Percentiles rank a stretch among this genome's conserved stretches.
Conservation (phyloP, 2,329 filamentous ascomycete species). For the Fusarium protoensiforme region DNA sequence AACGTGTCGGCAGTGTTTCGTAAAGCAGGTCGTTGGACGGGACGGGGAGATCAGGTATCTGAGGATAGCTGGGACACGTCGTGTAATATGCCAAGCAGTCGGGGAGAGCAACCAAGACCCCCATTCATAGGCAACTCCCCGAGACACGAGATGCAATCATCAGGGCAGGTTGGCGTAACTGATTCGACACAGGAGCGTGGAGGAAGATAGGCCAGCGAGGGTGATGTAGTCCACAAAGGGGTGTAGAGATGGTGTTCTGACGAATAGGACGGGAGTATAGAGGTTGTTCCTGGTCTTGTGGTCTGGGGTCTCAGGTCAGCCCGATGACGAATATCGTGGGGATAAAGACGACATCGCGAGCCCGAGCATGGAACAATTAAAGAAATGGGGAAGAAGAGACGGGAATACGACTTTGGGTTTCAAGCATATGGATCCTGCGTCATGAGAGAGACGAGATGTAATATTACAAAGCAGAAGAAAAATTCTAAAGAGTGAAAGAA, state of each 20-base stretch:
- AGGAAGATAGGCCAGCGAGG: slow-evolving; percentile 17
- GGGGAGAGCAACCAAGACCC: background rate
- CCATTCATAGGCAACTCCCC: background rate
- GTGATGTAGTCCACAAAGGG: slow-evolving; percentile 1
- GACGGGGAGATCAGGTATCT: background rate
- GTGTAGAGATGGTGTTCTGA: slow-evolving; percentile 10
- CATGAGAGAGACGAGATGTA: background rate
- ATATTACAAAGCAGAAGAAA: background rate
- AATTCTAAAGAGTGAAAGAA: background rate
- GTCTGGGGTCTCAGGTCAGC: slow-evolving; percentile 20
- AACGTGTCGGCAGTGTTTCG: background rate
- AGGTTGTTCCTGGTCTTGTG: slow-evolving; percentile 22
- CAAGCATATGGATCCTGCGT: background rate
- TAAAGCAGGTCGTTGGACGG: background rate
- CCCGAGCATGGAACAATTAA: background rate
- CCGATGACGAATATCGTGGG: slow-evolving; percentile 43
- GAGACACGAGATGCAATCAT: slow-evolving; percentile 7
- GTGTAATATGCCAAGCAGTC: background rate
- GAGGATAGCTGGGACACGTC: background rate
- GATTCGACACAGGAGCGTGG: slow-evolving; percentile 19
- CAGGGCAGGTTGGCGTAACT: slow-evolving; percentile 9
- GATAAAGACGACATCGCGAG: slow-evolving; percentile 38
- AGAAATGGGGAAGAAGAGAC: slow-evolving; percentile 1
- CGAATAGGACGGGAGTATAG: slow-evolving; percentile 26
- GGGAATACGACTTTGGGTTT: background rate